Base-by-base conservation (phyloP, 768 basidiomycete genomes). In the Mycena sanguinolenta region DNA sequence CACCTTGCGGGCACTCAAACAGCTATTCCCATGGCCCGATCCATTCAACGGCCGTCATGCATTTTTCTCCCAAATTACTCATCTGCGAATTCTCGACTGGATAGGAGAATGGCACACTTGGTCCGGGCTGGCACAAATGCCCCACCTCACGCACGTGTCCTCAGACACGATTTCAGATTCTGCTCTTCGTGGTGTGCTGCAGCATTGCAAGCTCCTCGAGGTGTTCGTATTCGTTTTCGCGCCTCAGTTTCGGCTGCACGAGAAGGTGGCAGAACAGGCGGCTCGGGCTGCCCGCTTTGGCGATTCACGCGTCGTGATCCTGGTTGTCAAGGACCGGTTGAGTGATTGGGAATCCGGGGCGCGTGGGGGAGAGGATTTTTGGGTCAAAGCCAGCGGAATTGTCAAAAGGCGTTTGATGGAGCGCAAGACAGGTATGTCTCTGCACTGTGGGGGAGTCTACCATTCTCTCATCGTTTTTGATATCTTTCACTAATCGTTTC, bases 311-410 rank as follows among this genome's bases (percentile, higher is more conserved):
- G 32, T 44, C 12, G 58, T 60, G 58, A 32, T 21, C 25, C 27
- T 46, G 27, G 58, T 46, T 8, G 58, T 60, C 25, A 9, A 14
- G 27, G 28, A 60, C 25, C 42, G 44, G 28, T 21, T 60, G 17
- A 19, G 16, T 0, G 44, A 60, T 42, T 60, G 58, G 58, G 42
- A 44, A 14, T 30, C 21, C 3, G 58, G 42, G 16, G 58, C 42
- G 8, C 58, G 58, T 27, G 44, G 58, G 10, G 58, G 58, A 10
- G 58, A 60, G 16, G 58, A 60, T 12, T 46, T 46, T 25, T 60
- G 58, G 58, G 28, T 17, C 13, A 32, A 5, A 17, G 58, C 58
- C 28, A 54, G 30, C 16, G 28, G 16, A 4, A 30, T 54, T 19
- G 53, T 54, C 30, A 25, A 32, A 6, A 54, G 19, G 19, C 30